A percentile compares a stretch with the other conserved stretches of the same genome.
Conservation (phyloP, 139 green algal genomes). For the Tetradesmus lagerheimii region DNA sequence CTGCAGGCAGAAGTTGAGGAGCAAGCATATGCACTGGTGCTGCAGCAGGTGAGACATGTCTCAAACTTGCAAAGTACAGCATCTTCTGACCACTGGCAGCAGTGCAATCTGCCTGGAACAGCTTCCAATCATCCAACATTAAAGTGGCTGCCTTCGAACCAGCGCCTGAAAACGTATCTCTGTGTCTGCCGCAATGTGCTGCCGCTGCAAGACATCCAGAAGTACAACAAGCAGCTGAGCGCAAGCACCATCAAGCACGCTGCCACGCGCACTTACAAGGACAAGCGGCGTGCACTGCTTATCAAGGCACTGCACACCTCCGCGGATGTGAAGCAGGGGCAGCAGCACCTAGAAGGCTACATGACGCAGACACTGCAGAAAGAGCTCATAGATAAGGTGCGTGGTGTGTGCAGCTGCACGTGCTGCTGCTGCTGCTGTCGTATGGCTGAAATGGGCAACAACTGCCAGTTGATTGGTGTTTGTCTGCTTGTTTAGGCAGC, state of each 20-base stretch:
- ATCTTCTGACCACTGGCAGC: too few relatives aligned
- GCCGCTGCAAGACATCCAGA: background rate
- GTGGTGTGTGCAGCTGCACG: background rate
- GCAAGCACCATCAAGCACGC: background rate
- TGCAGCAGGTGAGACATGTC: background rate
- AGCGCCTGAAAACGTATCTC: too few relatives aligned
- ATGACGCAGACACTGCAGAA: background rate
- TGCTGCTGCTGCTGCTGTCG: background rate
- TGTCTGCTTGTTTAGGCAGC: too few relatives aligned
- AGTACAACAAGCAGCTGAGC: conserved; percentile 4
- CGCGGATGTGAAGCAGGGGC: background rate
- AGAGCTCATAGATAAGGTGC: background rate
- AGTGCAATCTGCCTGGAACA: too few relatives aligned
- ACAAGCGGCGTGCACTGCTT: background rate
- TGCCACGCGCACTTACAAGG: background rate
- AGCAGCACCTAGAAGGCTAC: background rate
- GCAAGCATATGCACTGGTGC: background rate
- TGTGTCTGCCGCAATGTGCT: background rate
- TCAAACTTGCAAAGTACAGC: too few relatives aligned
- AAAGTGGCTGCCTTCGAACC: too few relatives aligned
- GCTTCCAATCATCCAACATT: too few relatives aligned
- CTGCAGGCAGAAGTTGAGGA: background rate
- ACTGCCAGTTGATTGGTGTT: too few relatives aligned
- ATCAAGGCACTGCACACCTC: background rate
- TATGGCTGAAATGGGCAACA: too few relatives aligned